Base-by-base conservation (phyloP, 2,329 filamentous ascomycete species). In the Raffaelea deltoideospora region DNA sequence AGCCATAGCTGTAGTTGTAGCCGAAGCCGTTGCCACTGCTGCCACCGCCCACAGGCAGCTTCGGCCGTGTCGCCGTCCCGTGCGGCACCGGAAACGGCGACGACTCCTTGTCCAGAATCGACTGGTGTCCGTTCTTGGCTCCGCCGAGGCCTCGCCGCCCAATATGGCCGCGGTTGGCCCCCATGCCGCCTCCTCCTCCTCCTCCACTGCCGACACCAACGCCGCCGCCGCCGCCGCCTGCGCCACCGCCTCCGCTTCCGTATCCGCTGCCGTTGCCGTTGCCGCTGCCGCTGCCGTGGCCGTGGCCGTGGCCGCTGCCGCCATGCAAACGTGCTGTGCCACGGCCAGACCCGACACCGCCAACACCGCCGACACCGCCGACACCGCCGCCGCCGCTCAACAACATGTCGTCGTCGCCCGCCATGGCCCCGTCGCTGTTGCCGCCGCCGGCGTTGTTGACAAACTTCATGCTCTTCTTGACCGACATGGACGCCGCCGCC, bases 391-490 rank as follows among this genome's bases (percentile, higher is more conserved):
- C n/a, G n/a, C n/a, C n/a, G n/a, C n/a, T n/a, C n/a, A n/a, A n/a
- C n/a, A n/a, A n/a, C n/a, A n/a, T n/a, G n/a, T n/a, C n/a, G n/a
- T n/a, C n/a, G n/a, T n/a, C n/a, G n/a, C n/a, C n/a, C n/a, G n/a
- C n/a, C n/a, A n/a, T n/a, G n/a, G n/a, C n/a, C n/a, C n/a, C n/a
- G n/a, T n/a, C n/a, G n/a, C n/a, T n/a, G n/a, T n/a, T n/a, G n/a
- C n/a, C n/a, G n/a, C n/a, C n/a, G n/a, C n/a, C n/a, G n/a, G n/a
- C n/a, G n/a, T n/a, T n/a, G 54, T 82, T 87, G 40, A 83, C 81
- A 52, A 96, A 96, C 51, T 95, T 96, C 85, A 94, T 95, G 58
- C 80, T 92, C 61, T 84, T 86, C 60, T 92, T 95, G 47, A 79
- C 72, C 9, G 71, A 70, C 15, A 80, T 48, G 17, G 58, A 55